A percentile compares a stretch with the other conserved stretches of the same genome.
Conservation (phyloP, 805 yeast genomes). For the Candida sakaeoensis region DNA sequence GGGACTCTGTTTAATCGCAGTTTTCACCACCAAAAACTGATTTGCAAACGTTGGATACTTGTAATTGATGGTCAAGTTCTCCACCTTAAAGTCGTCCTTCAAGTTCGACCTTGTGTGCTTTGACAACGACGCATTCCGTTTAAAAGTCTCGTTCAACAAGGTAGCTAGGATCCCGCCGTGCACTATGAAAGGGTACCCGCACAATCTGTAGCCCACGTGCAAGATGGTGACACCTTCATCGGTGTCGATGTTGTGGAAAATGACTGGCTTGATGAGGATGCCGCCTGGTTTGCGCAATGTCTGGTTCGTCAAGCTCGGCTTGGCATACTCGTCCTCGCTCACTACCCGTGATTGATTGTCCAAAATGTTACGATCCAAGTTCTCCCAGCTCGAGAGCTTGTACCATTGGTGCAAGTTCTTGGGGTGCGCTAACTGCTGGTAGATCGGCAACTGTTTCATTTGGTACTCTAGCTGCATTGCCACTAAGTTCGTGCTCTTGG, state of each 20-base stretch:
- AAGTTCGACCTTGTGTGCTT: slow-evolving; percentile 25
- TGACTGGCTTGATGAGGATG: slow-evolving; percentile 66
- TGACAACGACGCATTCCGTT: slow-evolving; percentile 47
- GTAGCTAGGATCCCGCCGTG: slow-evolving; percentile 91
- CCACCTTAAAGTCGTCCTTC: slow-evolving; percentile 48
- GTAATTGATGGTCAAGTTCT: slow-evolving; percentile 49
- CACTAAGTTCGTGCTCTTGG: slow-evolving; percentile 15
- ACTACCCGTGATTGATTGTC: slow-evolving; percentile 19
- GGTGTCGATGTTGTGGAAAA: slow-evolving; percentile 55
- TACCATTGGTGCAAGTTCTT: slow-evolving; percentile 47
- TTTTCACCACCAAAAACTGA: slow-evolving; percentile 66
- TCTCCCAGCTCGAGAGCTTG: slow-evolving; percentile 42
- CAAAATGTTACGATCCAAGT: slow-evolving; percentile 34
- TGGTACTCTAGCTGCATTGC: slow-evolving; percentile 44
- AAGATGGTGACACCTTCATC: slow-evolving; percentile 63
- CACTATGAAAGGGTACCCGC: slow-evolving; percentile 83
- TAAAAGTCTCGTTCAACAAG: slow-evolving; percentile 70
- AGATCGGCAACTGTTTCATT: slow-evolving; percentile 48
- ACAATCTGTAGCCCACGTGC: slow-evolving; percentile 72
- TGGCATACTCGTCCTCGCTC: slow-evolving; percentile 15
- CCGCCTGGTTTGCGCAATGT: slow-evolving; percentile 74
- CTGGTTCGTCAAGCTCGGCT: slow-evolving; percentile 27
- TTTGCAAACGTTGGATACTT: slow-evolving; percentile 74
- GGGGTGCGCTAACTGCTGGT: slow-evolving; percentile 42
- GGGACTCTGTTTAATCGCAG: slow-evolving; percentile 30